Evolutionary conservation across 352 stramenopile genomes (phyloP).

Genomic region (Phytopythium sindhum): DNA sequence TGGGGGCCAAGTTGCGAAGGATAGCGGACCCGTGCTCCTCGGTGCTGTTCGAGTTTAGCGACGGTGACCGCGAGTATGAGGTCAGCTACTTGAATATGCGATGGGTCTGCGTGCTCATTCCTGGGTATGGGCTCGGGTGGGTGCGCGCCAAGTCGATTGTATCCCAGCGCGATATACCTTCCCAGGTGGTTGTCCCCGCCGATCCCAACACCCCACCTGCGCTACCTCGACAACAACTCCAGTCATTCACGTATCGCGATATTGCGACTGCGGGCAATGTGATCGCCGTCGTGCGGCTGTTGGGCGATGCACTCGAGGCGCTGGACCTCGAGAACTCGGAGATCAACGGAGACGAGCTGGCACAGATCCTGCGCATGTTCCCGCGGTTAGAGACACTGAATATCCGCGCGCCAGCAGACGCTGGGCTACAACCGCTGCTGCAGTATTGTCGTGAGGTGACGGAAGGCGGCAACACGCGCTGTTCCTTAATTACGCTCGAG

Average conservation of each 20-base stretch:
- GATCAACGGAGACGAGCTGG: constrained; percentile 9
- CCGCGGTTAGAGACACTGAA: constrained; percentile 17
- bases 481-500: not conserved
- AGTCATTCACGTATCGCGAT: constrained; percentile 21
- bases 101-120: constrained; percentile 33
- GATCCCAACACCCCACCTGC: not conserved
- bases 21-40: constrained; percentile 5
- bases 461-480: not conserved
- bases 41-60: constrained; percentile 7
- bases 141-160: constrained; percentile 3
- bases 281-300: constrained; percentile 10
- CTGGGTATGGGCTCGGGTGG: constrained; percentile 33
- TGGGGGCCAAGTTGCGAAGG: constrained; percentile 19
- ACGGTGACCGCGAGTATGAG: constrained; percentile 27
- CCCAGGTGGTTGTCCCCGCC: not conserved
- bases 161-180: constrained; percentile 4
- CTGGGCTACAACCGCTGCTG: not conserved
- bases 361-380: constrained; percentile 15
- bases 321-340: constrained; percentile 14
- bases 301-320: constrained; percentile 15
- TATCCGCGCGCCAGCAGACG: constrained; percentile 2
- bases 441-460: not conserved
- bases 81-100: constrained; percentile 18
- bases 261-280: constrained; percentile 12
- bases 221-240: constrained; percentile 8